Conservation (phyloP, 1,284 basidiomycete species). For the Rugosomyces carneus region DNA sequence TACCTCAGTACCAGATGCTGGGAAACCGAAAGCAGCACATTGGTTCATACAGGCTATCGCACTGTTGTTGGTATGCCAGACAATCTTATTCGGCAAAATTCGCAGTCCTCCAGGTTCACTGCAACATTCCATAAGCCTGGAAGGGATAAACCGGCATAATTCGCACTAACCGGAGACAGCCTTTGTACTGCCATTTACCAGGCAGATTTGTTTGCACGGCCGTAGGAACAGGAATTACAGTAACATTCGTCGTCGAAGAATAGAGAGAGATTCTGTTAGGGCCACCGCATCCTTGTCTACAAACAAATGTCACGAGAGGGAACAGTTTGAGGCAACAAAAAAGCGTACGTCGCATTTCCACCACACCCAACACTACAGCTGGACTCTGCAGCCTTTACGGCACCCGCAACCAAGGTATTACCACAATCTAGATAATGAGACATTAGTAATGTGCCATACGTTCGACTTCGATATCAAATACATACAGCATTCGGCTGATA, state of each 20-base stretch:
- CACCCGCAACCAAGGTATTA: slow-evolving; percentile 52
- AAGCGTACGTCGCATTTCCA: slow-evolving; percentile 53
- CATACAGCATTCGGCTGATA: slow-evolving; percentile 50
- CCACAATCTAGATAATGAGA: slow-evolving; percentile 74
- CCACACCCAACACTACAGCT: slow-evolving; percentile 65
- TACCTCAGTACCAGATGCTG: slow-evolving; percentile 57
- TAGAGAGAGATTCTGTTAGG: slow-evolving; percentile 68
- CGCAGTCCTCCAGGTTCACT: slow-evolving; percentile 34
- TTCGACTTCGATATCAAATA: no score
- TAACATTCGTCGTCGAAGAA: slow-evolving; percentile 43
- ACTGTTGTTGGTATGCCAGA: slow-evolving; percentile 55
- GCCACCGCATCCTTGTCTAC: slow-evolving; percentile 64
- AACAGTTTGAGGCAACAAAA: not conserved
- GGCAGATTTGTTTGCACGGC: slow-evolving; percentile 51
- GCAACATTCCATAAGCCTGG: not conserved
- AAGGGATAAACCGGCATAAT: not conserved
- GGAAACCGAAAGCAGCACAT: slow-evolving; percentile 61
- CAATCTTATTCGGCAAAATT: slow-evolving; percentile 55
- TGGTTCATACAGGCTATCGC: slow-evolving; percentile 55
- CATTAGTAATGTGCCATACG: no score
- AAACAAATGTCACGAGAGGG: slow-evolving; percentile 1
- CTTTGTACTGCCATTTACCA: slow-evolving; percentile 56
- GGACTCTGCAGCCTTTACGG: slow-evolving; percentile 37
- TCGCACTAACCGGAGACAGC: slow-evolving; percentile 55
- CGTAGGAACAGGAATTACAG: slow-evolving; percentile 51